A percentile compares a stretch with the other conserved stretches of the same genome.
phyloP scores from a whole-genome alignment of 441 rosid genomes.

The Gossypium schwendimanii region DNA sequence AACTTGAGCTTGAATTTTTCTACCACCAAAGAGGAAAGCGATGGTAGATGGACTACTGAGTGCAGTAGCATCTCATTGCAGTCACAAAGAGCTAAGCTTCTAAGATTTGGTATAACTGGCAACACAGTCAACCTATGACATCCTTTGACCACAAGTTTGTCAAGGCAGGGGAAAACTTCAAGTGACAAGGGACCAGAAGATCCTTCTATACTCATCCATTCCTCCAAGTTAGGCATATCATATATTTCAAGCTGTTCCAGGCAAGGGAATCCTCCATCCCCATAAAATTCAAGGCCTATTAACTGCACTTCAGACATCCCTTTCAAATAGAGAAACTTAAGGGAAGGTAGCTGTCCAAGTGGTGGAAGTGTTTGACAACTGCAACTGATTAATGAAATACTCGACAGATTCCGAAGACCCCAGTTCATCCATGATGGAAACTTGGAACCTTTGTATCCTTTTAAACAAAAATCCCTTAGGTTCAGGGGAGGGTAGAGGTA shows the following conservation, averaged over 20 bases:
- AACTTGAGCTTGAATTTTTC: neutral
- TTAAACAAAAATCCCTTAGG: conserved; percentile 13
- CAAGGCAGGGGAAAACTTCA: neutral
- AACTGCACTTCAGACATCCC: conserved; percentile 6
- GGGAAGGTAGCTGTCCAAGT: conserved; percentile 20
- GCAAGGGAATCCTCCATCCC: conserved; percentile 2
- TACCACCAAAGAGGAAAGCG: neutral
- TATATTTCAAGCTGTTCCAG: conserved; percentile 14
- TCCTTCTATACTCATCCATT: conserved; percentile 5
- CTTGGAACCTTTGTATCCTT: conserved; percentile 13
- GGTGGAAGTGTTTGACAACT: conserved; percentile 13
- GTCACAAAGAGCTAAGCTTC: conserved; percentile 11
- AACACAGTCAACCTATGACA: neutral
- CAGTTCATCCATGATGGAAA: conserved; percentile 26
- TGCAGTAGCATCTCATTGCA: conserved; percentile 5
- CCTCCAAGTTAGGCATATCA: conserved; percentile 8
- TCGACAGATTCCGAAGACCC: conserved; percentile 9
- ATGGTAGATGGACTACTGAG: neutral
- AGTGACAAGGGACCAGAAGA: neutral
- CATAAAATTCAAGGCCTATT: conserved; percentile 9
- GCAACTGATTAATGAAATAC: conserved; percentile 10
- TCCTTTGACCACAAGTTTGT: conserved; percentile 1
- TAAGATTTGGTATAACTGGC: conserved; percentile 7
- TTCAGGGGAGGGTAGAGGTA: conserved; percentile 19
- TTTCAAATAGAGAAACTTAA: conserved; percentile 8